These are phyloP conservation scores for Begonia masoniana DNA, from an alignment of 306 rosid species.

Conservation along the genomic window DNA sequence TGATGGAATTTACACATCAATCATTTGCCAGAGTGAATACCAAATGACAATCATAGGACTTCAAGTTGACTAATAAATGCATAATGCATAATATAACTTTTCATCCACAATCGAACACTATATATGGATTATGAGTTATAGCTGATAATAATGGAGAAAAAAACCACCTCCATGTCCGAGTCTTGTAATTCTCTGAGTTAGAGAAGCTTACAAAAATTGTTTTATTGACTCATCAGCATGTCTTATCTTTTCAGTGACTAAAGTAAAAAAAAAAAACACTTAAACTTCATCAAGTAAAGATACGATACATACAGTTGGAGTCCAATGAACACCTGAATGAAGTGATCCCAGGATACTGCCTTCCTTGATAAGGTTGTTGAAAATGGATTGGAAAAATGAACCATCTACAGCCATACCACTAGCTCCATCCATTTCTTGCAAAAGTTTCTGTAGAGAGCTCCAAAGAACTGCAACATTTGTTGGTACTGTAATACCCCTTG, in stretches of 20 bases:
- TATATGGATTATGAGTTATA: too few relatives aligned
- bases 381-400: slow-evolving; percentile 82
- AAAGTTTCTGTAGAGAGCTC: slow-evolving; percentile 71
- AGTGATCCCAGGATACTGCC: slow-evolving; percentile 73
- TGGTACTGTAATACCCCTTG: slow-evolving; percentile 69
- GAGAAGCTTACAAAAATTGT: too few relatives aligned
- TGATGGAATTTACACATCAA: too few relatives aligned
- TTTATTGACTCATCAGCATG: too few relatives aligned
- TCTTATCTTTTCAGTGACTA: too few relatives aligned
- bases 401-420: slow-evolving; percentile 76
- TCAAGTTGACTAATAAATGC: too few relatives aligned
- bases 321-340: slow-evolving; percentile 97
- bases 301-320: slow-evolving; percentile 64
- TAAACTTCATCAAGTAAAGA: neutral
- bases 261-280: neutral
- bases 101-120: too few relatives aligned
- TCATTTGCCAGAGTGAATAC: neutral
- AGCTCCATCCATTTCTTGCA: slow-evolving; percentile 78
- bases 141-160: too few relatives aligned
- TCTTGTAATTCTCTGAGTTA: too few relatives aligned
- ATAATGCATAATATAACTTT: too few relatives aligned
- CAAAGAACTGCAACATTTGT: slow-evolving; percentile 62
- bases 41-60: slow-evolving; percentile 11
- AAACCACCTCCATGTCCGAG: too few relatives aligned
- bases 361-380: slow-evolving; percentile 74